phyloP scores from a whole-genome alignment of 495 filamentous ascomycete species.

The Penicillium simplicissimum region DNA sequence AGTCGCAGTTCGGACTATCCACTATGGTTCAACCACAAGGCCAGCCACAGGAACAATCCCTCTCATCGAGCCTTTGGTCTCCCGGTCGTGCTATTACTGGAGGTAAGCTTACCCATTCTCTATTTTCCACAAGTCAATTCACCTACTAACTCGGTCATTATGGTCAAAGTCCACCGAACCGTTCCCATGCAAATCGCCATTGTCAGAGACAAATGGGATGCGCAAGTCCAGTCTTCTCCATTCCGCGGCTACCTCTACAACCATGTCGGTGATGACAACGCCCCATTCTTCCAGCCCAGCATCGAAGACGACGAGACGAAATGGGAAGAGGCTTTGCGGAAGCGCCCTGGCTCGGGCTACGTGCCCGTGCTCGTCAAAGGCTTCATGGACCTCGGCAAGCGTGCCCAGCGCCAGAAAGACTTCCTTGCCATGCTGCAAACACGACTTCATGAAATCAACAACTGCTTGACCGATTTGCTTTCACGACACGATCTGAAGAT shows the following conservation, averaged over 20 bases:
- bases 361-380: constrained; percentile 73
- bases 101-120: constrained; percentile 25
- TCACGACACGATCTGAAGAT: constrained; percentile 81
- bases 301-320: constrained; percentile 75
- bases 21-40: constrained; percentile 32
- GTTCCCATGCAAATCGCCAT: constrained; percentile 81
- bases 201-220: constrained; percentile 83
- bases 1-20: constrained; percentile 34
- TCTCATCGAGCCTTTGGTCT: constrained; percentile 50
- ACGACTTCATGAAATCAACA: constrained; percentile 91
- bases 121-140: not conserved
- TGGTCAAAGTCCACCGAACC: constrained; percentile 62
- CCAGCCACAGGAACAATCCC: constrained; percentile 43
- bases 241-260: constrained; percentile 97
- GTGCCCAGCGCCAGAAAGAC: constrained; percentile 74
- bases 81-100: constrained; percentile 50
- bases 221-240: constrained; percentile 64
- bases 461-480: constrained; percentile 72
- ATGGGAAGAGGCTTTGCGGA: constrained; percentile 90
- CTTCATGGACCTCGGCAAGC: constrained; percentile 70
- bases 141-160: constrained; percentile 11
- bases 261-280: constrained; percentile 72
- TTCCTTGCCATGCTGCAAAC: constrained; percentile 71
- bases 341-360: constrained; percentile 75
- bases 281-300: constrained; percentile 78